These are phyloP conservation scores for Colletotrichum orchidophilum DNA, from an alignment of 2,329 filamentous ascomycete genomes.

Conservation along the genomic window DNA sequence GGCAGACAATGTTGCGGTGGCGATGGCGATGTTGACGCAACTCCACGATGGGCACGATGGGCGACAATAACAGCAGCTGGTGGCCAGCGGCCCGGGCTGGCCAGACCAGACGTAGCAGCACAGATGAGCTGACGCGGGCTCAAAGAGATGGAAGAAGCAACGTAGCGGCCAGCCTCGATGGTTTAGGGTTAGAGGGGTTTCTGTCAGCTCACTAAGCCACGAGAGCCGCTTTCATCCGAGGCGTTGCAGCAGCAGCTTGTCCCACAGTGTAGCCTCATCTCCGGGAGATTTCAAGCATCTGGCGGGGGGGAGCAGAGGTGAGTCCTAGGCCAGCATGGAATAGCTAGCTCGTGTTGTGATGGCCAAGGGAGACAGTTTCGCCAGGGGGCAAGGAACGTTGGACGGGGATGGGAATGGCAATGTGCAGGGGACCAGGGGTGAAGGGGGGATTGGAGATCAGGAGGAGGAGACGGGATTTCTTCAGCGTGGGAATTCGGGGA, in stretches of 20 bases:
- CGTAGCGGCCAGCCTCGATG: not conserved
- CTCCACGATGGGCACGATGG: not conserved
- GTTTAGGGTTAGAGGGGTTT: not conserved
- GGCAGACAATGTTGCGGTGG: not conserved
- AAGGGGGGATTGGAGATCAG: not conserved
- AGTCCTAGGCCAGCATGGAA: not conserved
- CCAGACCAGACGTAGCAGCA: not conserved
- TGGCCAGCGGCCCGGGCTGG: not conserved
- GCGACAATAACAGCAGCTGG: not conserved
- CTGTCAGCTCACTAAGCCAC: slow-evolving; percentile 3
- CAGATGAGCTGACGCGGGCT: not conserved
- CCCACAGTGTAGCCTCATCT: slow-evolving; percentile 24
- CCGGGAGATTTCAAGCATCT: slow-evolving; percentile 13
- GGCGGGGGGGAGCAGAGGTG: not conserved
- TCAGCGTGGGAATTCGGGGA: slow-evolving; percentile 5
- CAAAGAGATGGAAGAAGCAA: not conserved
- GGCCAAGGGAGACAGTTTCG: not conserved
- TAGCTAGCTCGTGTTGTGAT: not conserved
- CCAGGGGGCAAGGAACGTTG: not conserved
- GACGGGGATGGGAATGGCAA: not conserved
- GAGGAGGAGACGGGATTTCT: not conserved
- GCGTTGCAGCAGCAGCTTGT: slow-evolving; percentile 6
- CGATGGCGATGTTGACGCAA: not conserved
- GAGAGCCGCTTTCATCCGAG: slow-evolving; percentile 28
- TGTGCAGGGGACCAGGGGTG: not conserved